Base-by-base conservation (phyloP, 2,329 filamentous ascomycete genomes). In the Paraphoma sp. region DNA sequence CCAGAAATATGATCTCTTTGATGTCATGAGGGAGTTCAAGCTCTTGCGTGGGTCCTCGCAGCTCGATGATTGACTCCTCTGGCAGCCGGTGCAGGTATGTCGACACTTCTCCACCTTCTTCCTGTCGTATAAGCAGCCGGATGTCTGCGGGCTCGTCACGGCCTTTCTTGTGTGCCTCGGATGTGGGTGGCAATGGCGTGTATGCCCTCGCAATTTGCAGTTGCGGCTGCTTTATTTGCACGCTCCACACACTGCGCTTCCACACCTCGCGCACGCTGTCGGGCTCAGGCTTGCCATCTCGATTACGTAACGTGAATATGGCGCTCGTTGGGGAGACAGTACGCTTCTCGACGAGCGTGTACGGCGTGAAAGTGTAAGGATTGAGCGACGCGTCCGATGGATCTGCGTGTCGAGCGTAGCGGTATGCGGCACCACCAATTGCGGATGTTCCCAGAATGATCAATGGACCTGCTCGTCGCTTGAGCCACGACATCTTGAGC, bases 181-280 rank as follows among this genome's bases (percentile, higher is more conserved):
- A 74, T 63, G 31, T 75, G 2, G 87, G 84, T 0, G 92, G 94
- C 0, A 99, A 81, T 0, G 94, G 93, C 4, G 95, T 98, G 77
- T 99, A 99, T 55, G 92, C 88, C 59, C 95, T 82, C 43, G 92
- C 91, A 66, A 99, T 96, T 78, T 97, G 93, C 54, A 98, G 79
- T 74, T 97, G 89, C 2, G 95, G 95, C 79, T 98, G 95, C 79
- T 96, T 97, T 71, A 97, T 87, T 80, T 97, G 90, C 33, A 98
- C 89, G 60, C 89, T 93, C 90, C 92, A 96, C 42, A 96, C 83
- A 4, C 90, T 89, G 53, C 85, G 82, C 43, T 77, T 76, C 85
- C 87, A 89, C 14, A 65, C 68, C 31, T 77, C 69, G 36, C 64
- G 67, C 6, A 76, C 62, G 47, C 65, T 69, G 10, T 74, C 67